Evolutionary conservation across 2,329 filamentous ascomycete species (phyloP), one percentile per base, ranked within the genome.

Genomic region (Raffaelea arxii): DNA sequence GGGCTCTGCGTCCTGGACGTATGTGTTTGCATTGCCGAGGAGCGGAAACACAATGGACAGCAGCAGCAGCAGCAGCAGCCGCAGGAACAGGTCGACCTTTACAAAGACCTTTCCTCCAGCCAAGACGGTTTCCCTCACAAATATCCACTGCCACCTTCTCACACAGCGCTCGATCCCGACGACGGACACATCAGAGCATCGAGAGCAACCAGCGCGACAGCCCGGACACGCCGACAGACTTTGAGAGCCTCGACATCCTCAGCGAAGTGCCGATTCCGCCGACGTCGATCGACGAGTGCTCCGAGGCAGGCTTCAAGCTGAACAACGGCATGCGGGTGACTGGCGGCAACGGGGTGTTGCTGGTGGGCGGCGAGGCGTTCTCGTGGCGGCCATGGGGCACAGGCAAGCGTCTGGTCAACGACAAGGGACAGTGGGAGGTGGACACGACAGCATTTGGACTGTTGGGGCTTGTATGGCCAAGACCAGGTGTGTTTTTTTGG

Each of bases 291-390:
- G 89, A 96, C 56, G 80, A 84, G 6, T 94, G 87, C 66, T 78
- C 85, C 49, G 69, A 75, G 49, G 82, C 91, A 56, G 92, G 92
- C 2, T 98, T 98, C 63, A 79, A 84, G 53, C 71, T 98, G 40
- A 85, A 92, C 65, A 94, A 82, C 56, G 89, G 90, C 11, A 68
- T 85, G 30, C 80, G 77, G 45, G 78, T 94, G 25, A 67, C 66
- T 46, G 61, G 64, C 22, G 70, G 69, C 45, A 65, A 62, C 19
- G 76, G 75, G 3, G 71, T 78, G 0, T 60, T 98, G 51, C 72
- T 98, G 5, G 75, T 96, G 2, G 83, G 80, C 36, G 91, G 91
- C 6, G 89, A 97, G 64, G 89, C 84, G 1, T 97, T 96, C 62
- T 67, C 72, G 43, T 98, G 92, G 92, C 71, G 77, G 59, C 92